phyloP scores from a whole-genome alignment of 805 yeast species.

The Dipodascus geniculatus region DNA sequence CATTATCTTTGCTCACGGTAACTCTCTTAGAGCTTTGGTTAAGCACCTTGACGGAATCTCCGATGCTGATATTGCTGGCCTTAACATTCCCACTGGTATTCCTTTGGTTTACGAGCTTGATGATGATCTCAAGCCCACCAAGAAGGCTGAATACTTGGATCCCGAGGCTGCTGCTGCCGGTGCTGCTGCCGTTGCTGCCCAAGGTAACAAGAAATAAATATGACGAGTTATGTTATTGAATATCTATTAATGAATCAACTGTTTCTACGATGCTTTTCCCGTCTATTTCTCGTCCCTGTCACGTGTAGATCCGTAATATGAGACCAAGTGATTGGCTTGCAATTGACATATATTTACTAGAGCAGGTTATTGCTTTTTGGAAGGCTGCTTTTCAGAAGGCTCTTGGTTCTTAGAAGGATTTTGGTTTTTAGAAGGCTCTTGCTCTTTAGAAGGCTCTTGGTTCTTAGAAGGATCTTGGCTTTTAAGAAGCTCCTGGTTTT shows the following conservation, averaged over 20 bases:
- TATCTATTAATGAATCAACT: no score
- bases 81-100: slow-evolving; percentile 97
- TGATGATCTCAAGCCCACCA: slow-evolving; percentile 72
- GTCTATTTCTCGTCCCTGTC: background rate
- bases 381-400: no score
- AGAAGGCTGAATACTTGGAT: slow-evolving; percentile 92
- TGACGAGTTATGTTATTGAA: background rate
- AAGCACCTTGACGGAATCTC: slow-evolving; percentile 91
- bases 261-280: background rate
- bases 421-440: no score
- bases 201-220: slow-evolving; percentile 62
- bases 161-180: slow-evolving; percentile 99
- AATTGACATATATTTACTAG: no score
- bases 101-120: slow-evolving; percentile 96
- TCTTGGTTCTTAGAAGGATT: no score
- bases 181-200: slow-evolving; percentile 98
- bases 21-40: slow-evolving; percentile 93
- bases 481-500: no score
- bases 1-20: slow-evolving; percentile 93
- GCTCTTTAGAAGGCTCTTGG: no score
- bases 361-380: no score
- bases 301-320: background rate
- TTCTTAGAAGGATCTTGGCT: no score
- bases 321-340: no score
- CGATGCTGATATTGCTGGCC: slow-evolving; percentile 82